Conservation (phyloP, 2,329 filamentous ascomycete genomes). For the Coniella vitis region DNA sequence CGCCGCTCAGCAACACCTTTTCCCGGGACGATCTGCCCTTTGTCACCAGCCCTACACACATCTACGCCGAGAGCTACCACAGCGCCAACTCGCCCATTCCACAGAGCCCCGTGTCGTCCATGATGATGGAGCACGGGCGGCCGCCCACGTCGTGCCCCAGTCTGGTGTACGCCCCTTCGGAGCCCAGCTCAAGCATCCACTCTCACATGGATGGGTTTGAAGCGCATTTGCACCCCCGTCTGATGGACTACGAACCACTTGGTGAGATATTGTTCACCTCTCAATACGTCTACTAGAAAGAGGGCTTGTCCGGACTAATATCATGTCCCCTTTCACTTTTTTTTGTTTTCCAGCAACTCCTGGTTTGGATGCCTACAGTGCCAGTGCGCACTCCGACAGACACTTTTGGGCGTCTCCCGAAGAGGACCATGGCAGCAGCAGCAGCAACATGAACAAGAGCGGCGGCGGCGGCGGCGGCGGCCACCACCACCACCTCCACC, state of each 20-base stretch:
- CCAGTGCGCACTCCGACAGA: constrained; percentile 41
- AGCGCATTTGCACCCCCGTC: constrained; percentile 44
- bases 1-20: constrained; percentile 47
- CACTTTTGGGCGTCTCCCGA: constrained; percentile 41
- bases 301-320: constrained; percentile 19
- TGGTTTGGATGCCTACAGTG: constrained; percentile 46
- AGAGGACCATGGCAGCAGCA: too few species aligned
- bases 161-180: constrained; percentile 53
- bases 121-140: constrained; percentile 46
- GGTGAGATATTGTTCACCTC: constrained; percentile 42
- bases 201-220: constrained; percentile 55
- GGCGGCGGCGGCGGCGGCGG: too few species aligned
- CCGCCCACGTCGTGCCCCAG: constrained; percentile 55
- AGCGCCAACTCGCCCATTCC: constrained; percentile 46
- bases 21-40: constrained; percentile 49
- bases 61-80: constrained; percentile 49
- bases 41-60: constrained; percentile 46
- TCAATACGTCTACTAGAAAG: constrained; percentile 23
- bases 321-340: too few species aligned
- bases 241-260: constrained; percentile 50
- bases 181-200: constrained; percentile 53
- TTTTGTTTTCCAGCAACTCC: constrained; percentile 35
- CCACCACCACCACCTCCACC: too few species aligned
- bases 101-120: constrained; percentile 47
- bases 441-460: too few species aligned